Base-by-base conservation (phyloP, 1,284 basidiomycete species). In the Ceratobasidium sp. region DNA sequence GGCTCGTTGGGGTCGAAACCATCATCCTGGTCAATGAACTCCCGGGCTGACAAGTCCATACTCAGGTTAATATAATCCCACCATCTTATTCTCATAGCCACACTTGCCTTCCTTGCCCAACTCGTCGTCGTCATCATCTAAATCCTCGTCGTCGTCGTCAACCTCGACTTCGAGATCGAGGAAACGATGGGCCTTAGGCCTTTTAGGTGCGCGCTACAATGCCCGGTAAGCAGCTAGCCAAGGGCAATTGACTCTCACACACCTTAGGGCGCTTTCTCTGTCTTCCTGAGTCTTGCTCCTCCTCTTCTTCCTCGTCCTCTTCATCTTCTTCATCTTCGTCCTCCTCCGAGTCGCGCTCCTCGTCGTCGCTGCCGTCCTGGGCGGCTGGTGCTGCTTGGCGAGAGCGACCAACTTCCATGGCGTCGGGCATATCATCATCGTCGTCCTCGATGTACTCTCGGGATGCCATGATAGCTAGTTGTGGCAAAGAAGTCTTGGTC, bases 131-230 rank as follows among this genome's bases (percentile, higher is more conserved):
- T 97, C 96, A 41, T 96, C 95, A 3, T 97, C 84, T 31, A 83
- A 81, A 56, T 83, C 95, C 64, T 98, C 97, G 71, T 98, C 97
- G 71, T 98, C 97, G 65, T 95, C 94, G 79, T 94, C 94, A 36
- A 96, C 94, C 80, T 96, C 95, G 76, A 96, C 97, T 84, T 98
- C 95, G 76, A 97, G 89, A 90, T 99, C 97, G 80, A 98, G 86
- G 91, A 96, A 99, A 78, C 92, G 91, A 81, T 91, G 94, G 44
- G 90, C 88, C 33, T 79, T 76, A 22, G 85, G 85, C 76, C 85
- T 84, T 62, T 88, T 90, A 80, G 91, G 90, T 75, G 89, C 89
- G 77, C 88, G 88, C 89, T 91, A 76, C 41, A 76, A 48, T 27
- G 22, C 47, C 66, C 72, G 56, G 59, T 77, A 44, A 77, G 47